phyloP scores from a whole-genome alignment of 169 alveolate genomes.

The Eimeria praecox region DNA sequence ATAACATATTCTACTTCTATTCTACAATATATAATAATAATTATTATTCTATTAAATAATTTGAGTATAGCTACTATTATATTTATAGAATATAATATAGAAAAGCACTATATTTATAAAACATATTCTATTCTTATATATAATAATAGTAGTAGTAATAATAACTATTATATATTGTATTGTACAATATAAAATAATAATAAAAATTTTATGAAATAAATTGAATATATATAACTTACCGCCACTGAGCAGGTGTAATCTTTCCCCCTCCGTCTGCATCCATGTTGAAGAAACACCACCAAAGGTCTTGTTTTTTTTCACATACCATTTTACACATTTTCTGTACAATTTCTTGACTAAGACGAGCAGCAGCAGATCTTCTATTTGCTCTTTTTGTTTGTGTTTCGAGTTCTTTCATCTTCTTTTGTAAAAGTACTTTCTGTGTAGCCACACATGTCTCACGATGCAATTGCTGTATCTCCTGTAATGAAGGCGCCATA shows the following conservation, averaged over 20 bases:
- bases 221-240: too few relatives aligned
- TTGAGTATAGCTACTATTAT: too few relatives aligned
- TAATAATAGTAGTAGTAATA: too few relatives aligned
- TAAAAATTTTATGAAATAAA: too few relatives aligned
- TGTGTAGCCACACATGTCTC: slow-evolving; percentile 86
- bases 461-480: slow-evolving; percentile 86
- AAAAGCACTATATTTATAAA: too few relatives aligned
- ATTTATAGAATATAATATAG: too few relatives aligned
- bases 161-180: too few relatives aligned
- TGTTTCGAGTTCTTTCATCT: slow-evolving; percentile 76
- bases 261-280: slow-evolving; percentile 64
- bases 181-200: too few relatives aligned
- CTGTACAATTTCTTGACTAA: slow-evolving; percentile 68
- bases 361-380: slow-evolving; percentile 77
- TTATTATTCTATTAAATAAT: too few relatives aligned
- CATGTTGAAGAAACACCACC: slow-evolving; percentile 82
- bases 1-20: too few relatives aligned
- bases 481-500: slow-evolving; percentile 91
- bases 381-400: slow-evolving; percentile 58
- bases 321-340: slow-evolving; percentile 78
- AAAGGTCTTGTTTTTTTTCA: slow-evolving; percentile 82
- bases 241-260: slow-evolving; percentile 78
- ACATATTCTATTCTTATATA: too few relatives aligned
- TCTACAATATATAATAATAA: too few relatives aligned
- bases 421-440: slow-evolving; percentile 81